Percentiles rank a stretch among this genome's conserved stretches.
Conservation (phyloP, 2,329 filamentous ascomycete genomes). For the Ophiocordyceps camponoti-leonardi region DNA sequence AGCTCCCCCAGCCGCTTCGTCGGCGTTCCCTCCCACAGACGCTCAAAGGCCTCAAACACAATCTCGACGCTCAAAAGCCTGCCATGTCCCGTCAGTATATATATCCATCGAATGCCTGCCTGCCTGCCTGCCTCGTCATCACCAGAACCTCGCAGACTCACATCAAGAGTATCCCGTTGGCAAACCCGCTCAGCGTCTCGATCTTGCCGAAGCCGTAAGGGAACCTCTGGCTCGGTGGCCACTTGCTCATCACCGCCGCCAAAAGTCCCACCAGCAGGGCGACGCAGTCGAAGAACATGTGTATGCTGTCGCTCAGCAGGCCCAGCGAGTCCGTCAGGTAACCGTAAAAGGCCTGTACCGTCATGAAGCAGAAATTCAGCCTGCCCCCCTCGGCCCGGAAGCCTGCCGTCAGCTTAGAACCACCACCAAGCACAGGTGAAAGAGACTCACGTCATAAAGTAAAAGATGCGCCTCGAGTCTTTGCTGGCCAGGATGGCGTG, state of each 20-base stretch:
- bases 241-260: constrained; percentile 89
- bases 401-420: neutral
- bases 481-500: constrained; percentile 79
- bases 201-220: constrained; percentile 96
- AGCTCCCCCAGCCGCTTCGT: constrained; percentile 75
- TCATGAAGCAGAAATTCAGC: constrained; percentile 89
- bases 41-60: constrained; percentile 81
- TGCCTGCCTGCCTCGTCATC: neutral
- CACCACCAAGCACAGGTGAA: neutral
- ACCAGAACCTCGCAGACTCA: constrained; percentile 20
- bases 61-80: constrained; percentile 92
- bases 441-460: constrained; percentile 68
- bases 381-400: constrained; percentile 35
- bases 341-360: constrained; percentile 85
- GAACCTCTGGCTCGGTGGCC: constrained; percentile 76
- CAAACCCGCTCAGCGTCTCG: constrained; percentile 89
- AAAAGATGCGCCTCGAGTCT: constrained; percentile 88
- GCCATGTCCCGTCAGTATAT: constrained; percentile 4
- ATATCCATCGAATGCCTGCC: no score
- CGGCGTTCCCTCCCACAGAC: constrained; percentile 67
- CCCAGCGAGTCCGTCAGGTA: constrained; percentile 86
- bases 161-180: constrained; percentile 90
- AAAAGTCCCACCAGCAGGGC: constrained; percentile 80
- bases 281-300: constrained; percentile 98
- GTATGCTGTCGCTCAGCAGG: constrained; percentile 91